A percentile compares a stretch with the other conserved stretches of the same genome.
These are phyloP conservation scores for Coix lacrymajobi DNA, from an alignment of 176 grass and related monocot genomes.

Conservation along the genomic window DNA sequence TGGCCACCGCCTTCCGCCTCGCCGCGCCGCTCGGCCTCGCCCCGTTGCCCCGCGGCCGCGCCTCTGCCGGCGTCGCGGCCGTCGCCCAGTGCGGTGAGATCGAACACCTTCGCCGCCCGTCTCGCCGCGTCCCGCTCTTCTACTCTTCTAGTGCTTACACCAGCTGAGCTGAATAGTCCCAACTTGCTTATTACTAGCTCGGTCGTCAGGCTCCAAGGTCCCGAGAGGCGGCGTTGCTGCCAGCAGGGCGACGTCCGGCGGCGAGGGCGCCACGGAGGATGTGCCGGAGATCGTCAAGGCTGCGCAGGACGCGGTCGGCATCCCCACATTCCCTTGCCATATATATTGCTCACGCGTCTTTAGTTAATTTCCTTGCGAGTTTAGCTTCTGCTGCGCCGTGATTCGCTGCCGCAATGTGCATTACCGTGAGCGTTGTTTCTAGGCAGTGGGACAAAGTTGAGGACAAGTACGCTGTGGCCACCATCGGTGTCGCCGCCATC, in stretches of 20 bases:
- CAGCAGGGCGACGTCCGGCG: slow-evolving; percentile 9
- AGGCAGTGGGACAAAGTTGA: slow-evolving; percentile 99
- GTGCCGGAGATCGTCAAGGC: slow-evolving; percentile 41
- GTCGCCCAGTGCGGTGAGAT: neutral
- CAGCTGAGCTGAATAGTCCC: too few species aligned
- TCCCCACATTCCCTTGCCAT: neutral
- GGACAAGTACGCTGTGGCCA: slow-evolving; percentile 85
- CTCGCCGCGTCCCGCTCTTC: neutral
- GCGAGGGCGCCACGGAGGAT: slow-evolving; percentile 52
- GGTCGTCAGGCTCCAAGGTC: too few species aligned
- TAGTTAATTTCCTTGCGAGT: too few species aligned
- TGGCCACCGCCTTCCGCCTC: slow-evolving; percentile 33
- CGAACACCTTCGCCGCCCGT: neutral
- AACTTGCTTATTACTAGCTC: too few species aligned
- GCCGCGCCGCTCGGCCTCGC: slow-evolving; percentile 27
- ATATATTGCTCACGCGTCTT: too few species aligned
- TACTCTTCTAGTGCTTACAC: too few species aligned
- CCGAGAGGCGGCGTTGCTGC: too few species aligned
- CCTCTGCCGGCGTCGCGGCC: neutral
- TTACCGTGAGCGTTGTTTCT: slow-evolving; percentile 46
- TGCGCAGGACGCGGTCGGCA: slow-evolving; percentile 59
- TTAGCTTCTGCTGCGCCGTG: too few species aligned
- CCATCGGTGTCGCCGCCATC: slow-evolving; percentile 54
- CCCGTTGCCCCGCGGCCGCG: neutral
- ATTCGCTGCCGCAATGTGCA: slow-evolving; percentile 14